Evolutionary conservation across 2,329 filamentous ascomycete species (phyloP).

Genomic region (Huntiella bhutanensis): DNA sequence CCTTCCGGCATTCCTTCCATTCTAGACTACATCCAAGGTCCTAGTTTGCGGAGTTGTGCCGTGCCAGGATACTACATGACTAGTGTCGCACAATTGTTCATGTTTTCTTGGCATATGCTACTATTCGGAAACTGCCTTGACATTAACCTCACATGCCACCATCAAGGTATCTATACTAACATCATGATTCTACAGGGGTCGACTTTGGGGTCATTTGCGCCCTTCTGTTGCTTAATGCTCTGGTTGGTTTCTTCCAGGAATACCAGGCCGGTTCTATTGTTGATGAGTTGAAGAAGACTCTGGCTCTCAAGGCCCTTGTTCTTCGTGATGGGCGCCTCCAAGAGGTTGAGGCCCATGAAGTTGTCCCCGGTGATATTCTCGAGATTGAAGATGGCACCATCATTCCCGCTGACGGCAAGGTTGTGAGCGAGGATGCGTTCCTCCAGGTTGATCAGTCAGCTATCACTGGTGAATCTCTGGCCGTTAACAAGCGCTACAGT

Average conservation of each 20-base stretch:
- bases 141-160: too few species aligned
- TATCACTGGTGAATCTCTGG: slow-evolving; percentile 81
- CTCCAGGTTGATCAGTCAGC: slow-evolving; percentile 24
- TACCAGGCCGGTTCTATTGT: slow-evolving; percentile 81
- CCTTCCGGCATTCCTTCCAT: neutral
- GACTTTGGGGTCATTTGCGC: slow-evolving; percentile 84
- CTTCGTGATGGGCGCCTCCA: slow-evolving; percentile 58
- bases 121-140: too few species aligned
- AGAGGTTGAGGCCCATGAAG: slow-evolving; percentile 65
- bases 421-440: slow-evolving; percentile 68
- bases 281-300: slow-evolving; percentile 76
- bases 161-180: too few species aligned
- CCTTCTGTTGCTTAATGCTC: slow-evolving; percentile 65
- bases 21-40: neutral
- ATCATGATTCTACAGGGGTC: slow-evolving; percentile 33
- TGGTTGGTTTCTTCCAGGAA: slow-evolving; percentile 75
- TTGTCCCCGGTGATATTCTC: slow-evolving; percentile 79
- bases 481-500: slow-evolving; percentile 69
- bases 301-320: slow-evolving; percentile 73
- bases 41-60: neutral
- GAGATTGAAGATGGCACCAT: slow-evolving; percentile 79
- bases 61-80: too few species aligned
- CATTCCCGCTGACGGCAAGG: slow-evolving; percentile 71
- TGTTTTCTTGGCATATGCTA: too few species aligned
- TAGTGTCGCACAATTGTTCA: too few species aligned